Percentiles rank a stretch among this genome's conserved stretches.
These are phyloP conservation scores for Aspergillus heteromorphus DNA, from an alignment of 495 filamentous ascomycete species.

Conservation along the genomic window DNA sequence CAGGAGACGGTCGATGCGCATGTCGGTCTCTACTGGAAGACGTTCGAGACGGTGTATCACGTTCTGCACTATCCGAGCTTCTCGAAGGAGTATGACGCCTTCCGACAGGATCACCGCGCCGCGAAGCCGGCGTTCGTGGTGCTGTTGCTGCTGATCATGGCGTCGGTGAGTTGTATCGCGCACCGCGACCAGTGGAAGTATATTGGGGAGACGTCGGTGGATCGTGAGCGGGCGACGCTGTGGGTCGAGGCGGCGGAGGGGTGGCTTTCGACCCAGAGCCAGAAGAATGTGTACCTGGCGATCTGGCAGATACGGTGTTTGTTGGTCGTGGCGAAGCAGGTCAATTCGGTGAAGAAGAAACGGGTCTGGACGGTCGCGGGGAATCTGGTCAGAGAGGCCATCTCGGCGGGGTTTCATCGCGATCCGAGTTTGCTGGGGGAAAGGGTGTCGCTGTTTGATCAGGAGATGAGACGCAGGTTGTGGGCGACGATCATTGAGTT, in stretches of 20 bases:
- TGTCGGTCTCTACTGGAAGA: conserved; percentile 39
- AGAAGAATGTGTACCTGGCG: conserved; percentile 38
- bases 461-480: conserved; percentile 48
- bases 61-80: conserved; percentile 50
- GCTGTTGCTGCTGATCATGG: conserved; percentile 34
- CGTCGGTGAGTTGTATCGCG: conserved; percentile 25
- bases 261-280: conserved; percentile 32
- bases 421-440: conserved; percentile 40
- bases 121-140: conserved; percentile 21
- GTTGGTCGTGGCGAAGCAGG: conserved; percentile 41
- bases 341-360: conserved; percentile 46
- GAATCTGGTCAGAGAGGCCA: conserved; percentile 40
- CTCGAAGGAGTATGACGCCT: conserved; percentile 38
- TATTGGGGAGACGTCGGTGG: conserved; percentile 32
- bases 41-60: conserved; percentile 44
- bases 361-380: conserved; percentile 48
- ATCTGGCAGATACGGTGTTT: conserved; percentile 50
- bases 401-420: conserved; percentile 51
- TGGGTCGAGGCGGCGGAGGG: conserved; percentile 33
- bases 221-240: conserved; percentile 28
- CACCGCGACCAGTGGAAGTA: conserved; percentile 32
- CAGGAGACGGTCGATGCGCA: conserved; percentile 38
- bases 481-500: conserved; percentile 56
- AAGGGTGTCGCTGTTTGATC: conserved; percentile 32
- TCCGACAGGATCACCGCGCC: conserved; percentile 31